Conservation (phyloP, 1,139 yeast genomes). For the Pichia sp. region DNA sequence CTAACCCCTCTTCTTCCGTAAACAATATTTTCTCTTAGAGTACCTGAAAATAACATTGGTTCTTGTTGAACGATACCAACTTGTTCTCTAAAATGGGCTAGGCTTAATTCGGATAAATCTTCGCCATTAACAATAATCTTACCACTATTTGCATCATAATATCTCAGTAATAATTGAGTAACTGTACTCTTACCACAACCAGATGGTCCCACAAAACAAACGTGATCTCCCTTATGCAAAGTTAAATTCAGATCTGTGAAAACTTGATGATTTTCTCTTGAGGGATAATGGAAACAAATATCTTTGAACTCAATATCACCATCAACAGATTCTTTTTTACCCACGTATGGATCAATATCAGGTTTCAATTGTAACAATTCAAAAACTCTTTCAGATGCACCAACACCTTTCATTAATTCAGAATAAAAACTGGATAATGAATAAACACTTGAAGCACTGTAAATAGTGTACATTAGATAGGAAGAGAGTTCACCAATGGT, state of each 20-base stretch:
- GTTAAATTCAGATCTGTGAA: conserved; percentile 58
- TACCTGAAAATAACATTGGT: conserved; percentile 83
- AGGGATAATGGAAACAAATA: conserved; percentile 76
- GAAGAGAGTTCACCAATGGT: conserved; percentile 51
- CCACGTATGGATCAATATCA: conserved; percentile 39
- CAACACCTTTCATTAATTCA: conserved; percentile 57
- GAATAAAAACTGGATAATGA: conserved; percentile 54
- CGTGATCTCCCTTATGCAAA: conserved; percentile 77
- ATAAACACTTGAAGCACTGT: conserved; percentile 53
- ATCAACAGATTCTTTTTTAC: conserved; percentile 30
- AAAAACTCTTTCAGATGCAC: conserved; percentile 53
- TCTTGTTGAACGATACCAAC: conserved; percentile 89
- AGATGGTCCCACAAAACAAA: conserved; percentile 92
- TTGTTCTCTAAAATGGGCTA: conserved; percentile 66
- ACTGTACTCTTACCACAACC: conserved; percentile 97
- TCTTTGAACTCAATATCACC: conserved; percentile 62
- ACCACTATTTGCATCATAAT: conserved; percentile 74
- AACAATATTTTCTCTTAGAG: conserved; percentile 75
- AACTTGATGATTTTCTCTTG: conserved; percentile 67
- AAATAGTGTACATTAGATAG: conserved; percentile 55
- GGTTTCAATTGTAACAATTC: conserved; percentile 47
- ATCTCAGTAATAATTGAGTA: conserved; percentile 68
- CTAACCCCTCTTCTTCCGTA: conserved; percentile 64
- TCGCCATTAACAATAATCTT: conserved; percentile 60
- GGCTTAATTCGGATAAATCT: conserved; percentile 59